Evolutionary conservation across 352 stramenopile genomes (phyloP), one percentile per base, ranked within the genome.

Genomic region (Pythium brachiatum): DNA sequence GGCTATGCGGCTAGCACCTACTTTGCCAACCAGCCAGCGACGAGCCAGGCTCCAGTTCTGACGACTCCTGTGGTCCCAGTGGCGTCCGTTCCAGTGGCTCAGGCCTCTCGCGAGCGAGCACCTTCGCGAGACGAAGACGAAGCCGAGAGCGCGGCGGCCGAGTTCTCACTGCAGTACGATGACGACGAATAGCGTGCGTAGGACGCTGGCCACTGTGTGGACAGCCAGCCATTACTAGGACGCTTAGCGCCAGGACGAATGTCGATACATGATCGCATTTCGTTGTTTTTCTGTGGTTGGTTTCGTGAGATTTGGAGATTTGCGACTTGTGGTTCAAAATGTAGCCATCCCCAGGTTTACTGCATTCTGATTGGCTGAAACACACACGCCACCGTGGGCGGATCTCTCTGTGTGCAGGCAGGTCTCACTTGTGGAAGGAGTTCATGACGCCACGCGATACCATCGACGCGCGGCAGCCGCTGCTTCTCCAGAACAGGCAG

Each of bases 131-230:
- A 92, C 48, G 83, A 92, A 36, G 83, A 92, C 53, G 80, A 89
- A 58, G 74, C 16, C 9, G 82, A 89, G 5, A 75, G 70, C 18
- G 65, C 60, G 26, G 81, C 72, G 20, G 77, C 81, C 6, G 79
- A 90, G 68, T 92, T 92, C 66, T 88, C 70, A 6, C 70, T 92
- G 47, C 74, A 92, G 59, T 92, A 92, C 62, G 83, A 92, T 54
- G 83, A 92, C 43, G 83, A 92, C 20, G 83, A 92, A 46, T 89
- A 76, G 53, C 26, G 7, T 12, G 1, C 7, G 51, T 21, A 44
- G 9, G 26, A 4, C 23, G 27, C 21, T 20, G 25, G 16, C 9
- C 21, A 21, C 21, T 11, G 25, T 41, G 13, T 16, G 20, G 29
- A 11, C 16, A 44, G 36, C 16, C 2, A n/a, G n/a, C n/a, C n/a